Evolutionary conservation across 2,329 filamentous ascomycete species (phyloP), one percentile per base, ranked within the genome.

Genomic region (Allantophomopsis lycopodina): DNA sequence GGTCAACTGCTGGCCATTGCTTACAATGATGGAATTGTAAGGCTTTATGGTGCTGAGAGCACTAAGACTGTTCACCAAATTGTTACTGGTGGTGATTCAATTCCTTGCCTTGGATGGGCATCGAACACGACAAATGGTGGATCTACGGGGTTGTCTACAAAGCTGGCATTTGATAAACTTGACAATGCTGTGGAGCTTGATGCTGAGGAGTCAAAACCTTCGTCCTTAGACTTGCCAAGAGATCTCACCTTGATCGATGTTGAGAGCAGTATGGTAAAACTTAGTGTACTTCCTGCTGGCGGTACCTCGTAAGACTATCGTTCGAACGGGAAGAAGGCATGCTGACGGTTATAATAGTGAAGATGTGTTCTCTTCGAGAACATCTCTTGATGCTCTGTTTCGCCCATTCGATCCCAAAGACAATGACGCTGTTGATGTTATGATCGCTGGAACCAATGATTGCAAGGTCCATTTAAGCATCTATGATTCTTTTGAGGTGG

Each of bases 401-500:
- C 52, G 45, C 18, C 53, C 54, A 15, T 55, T 57, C 42, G 50
- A 74, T 42, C 68, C 74, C 30, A 72, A 74, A 39, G 75, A 83
- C 38, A 76, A 78, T 45, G 77, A 86, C 46, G 70, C 76, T n/a
- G 78, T 91, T 34, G 83, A 89, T 55, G 73, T 89, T 47, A 77
- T 93, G 62, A 64, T 89, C 5, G 71, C 83, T 2, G 83, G 83
- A 4, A 83, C 79, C 4, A 71, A 73, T 41, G 72, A 84, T 46
- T 83, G 83, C 7, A 69, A 65, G 14, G 66, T 93, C 11, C 80
- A 89, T 53, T 65, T 93, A 14, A 84, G 78, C 48, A 85, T 94
- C 36, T 89, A 89, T 55, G 83, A 94, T 56, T 88, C 83, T 5
- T 85, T 94, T 50, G 71, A 83, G 43, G 79, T 93, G 42, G 84